Conservation (phyloP, 257 asterid genomes). For the Lavandula angustifolia region DNA sequence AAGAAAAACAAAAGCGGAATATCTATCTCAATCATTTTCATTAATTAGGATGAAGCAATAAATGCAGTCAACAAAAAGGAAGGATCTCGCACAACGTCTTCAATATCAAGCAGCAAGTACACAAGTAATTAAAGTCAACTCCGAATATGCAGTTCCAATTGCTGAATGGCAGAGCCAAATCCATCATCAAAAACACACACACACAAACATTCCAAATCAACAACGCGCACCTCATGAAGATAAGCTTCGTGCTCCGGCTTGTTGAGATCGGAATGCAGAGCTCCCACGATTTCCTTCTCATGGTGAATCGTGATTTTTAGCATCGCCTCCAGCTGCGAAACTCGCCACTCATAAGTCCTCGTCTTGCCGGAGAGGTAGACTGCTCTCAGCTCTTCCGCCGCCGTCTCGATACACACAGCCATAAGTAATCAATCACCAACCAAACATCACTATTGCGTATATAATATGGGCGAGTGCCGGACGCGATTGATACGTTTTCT, state of each 20-base stretch:
- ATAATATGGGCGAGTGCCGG: not conserved
- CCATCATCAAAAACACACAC: not conserved
- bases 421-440: not conserved
- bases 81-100: not conserved
- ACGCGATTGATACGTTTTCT: slow-evolving; percentile 7
- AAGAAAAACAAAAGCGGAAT: not conserved
- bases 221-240: slow-evolving; percentile 62
- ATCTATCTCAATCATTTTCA: not conserved
- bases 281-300: slow-evolving; percentile 62
- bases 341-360: slow-evolving; percentile 72
- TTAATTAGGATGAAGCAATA: slow-evolving; percentile 30
- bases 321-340: slow-evolving; percentile 71
- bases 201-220: not conserved
- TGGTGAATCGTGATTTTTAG: slow-evolving; percentile 52
- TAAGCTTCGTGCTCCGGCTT: slow-evolving; percentile 75
- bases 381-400: slow-evolving; percentile 62
- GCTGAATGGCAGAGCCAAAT: not conserved
- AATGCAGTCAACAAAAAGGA: slow-evolving; percentile 22
- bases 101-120: not conserved
- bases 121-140: not conserved
- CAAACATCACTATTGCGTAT: not conserved
- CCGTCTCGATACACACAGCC: slow-evolving; percentile 46
- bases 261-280: slow-evolving; percentile 68
- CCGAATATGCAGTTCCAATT: slow-evolving; percentile 13
- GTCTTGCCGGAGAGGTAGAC: slow-evolving; percentile 63